These are phyloP conservation scores for Nemania sp. DNA, from an alignment of 2,329 filamentous ascomycete species.

Conservation along the genomic window DNA sequence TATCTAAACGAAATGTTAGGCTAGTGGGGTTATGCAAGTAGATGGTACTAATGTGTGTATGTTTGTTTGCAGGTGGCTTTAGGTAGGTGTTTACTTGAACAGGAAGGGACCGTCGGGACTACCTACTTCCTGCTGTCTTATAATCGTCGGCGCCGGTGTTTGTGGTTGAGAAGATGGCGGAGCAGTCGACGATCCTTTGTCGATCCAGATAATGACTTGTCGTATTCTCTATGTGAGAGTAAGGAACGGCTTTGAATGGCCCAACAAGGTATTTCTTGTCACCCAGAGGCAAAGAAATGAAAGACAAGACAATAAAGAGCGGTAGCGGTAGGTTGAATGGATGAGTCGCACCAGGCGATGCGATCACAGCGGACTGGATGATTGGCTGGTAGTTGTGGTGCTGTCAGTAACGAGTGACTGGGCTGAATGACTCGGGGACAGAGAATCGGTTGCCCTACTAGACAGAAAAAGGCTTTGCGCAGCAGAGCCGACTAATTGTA, in stretches of 20 bases:
- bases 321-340: no score
- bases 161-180: background rate
- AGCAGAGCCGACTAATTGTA: background rate
- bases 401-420: background rate
- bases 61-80: background rate
- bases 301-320: background rate
- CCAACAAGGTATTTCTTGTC: background rate
- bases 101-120: background rate
- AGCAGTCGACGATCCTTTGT: background rate
- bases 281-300: background rate
- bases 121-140: background rate
- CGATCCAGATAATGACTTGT: background rate
- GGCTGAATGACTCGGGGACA: background rate
- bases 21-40: background rate
- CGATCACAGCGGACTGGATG: conserved; percentile 4
- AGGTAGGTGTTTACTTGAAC: background rate
- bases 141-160: background rate
- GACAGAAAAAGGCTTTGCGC: background rate
- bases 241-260: background rate
- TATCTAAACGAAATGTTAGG: conserved; percentile 1
- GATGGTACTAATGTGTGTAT: background rate
- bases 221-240: background rate
- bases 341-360: background rate
- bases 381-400: background rate
- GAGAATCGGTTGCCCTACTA: background rate